These are phyloP conservation scores for Pichia membranifaciens DNA, from an alignment of 805 yeast genomes.

Conservation along the genomic window DNA sequence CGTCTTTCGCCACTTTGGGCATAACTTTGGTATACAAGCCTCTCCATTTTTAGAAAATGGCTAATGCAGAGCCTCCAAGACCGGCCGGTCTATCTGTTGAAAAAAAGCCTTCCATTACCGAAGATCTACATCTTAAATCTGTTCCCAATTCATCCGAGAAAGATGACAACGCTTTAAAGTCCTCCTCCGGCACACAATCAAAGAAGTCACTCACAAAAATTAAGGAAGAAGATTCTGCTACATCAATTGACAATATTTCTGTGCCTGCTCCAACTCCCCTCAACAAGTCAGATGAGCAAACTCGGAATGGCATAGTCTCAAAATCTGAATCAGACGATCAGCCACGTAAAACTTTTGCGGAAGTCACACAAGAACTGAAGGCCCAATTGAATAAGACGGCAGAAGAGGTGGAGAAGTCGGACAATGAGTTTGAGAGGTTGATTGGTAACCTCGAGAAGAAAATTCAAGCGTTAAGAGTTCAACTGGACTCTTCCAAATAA, in stretches of 20 bases:
- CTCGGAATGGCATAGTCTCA: neutral
- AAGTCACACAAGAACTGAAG: slow-evolving; percentile 21
- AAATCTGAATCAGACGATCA: neutral
- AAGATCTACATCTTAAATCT: slow-evolving; percentile 5
- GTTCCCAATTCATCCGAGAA: neutral
- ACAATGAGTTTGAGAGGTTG: slow-evolving; percentile 18
- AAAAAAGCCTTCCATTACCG: slow-evolving; percentile 6
- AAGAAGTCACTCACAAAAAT: slow-evolving; percentile 1
- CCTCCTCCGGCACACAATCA: neutral
- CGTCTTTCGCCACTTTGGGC: no score
- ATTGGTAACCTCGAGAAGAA: slow-evolving; percentile 20
- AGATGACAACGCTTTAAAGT: neutral
- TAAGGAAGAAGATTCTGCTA: neutral
- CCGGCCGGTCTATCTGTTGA: neutral
- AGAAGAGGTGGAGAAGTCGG: slow-evolving; percentile 20
- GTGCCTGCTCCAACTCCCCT: neutral
- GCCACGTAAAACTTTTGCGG: slow-evolving; percentile 18
- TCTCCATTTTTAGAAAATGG: no score
- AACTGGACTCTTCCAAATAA: slow-evolving; percentile 1
- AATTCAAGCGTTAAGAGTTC: slow-evolving; percentile 11
- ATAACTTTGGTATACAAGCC: no score
- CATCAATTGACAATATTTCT: neutral
- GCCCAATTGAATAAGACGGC: slow-evolving; percentile 18
- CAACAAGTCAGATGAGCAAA: neutral
- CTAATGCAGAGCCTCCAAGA: neutral